Base-by-base conservation (phyloP, 106 monocot genomes). In the Phalaenopsis aphrodite region DNA sequence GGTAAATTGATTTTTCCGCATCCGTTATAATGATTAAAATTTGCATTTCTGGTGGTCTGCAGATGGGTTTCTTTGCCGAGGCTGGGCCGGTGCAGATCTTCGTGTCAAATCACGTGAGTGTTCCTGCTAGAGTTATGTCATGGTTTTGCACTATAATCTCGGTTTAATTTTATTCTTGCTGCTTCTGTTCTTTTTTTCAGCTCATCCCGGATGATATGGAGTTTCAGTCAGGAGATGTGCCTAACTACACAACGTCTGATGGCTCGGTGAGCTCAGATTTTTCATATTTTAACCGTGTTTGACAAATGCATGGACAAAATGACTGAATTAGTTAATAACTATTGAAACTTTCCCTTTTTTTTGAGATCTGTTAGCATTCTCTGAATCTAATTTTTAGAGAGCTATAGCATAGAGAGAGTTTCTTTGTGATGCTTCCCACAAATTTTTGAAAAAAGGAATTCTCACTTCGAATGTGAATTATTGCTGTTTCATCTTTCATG, bases 61-160 rank as follows among this genome's bases (percentile, higher is more conserved):
- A 97, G 96, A 97, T 97, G 96, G 96, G 96, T 6, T 97, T 97
- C 86, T 97, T 97, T 82, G 96, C 96, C 0, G 96, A 97, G 79
- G 96, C 94, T 41, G 96, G 96, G 42, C 94, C 94, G 12, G 92
- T 98, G 43, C 94, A 98, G 84, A 94, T 98, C 30, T 98, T 98
- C 17, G 98, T 98, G 38, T 98, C 98, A 12, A 98, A 92, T 80
- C 98, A 98, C 86, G 96, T 96, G 78, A 91, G 88, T 77, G 10
- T 24, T 75, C 76, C 76, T 46, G 15, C 0, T 55, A 66, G 36
- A 19, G 37, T 57, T 7, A 2, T 39, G n/a, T 42, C 17, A 7
- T 58, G 15, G n/a, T 75, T 19, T 73, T 73, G 42, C 73, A 42
- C 19, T 69, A 37, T 2, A 12, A 12, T 69, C 30, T 69, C 39